These are phyloP conservation scores for Cordia subcordata DNA, from an alignment of 257 asterid genomes.

Conservation along the genomic window DNA sequence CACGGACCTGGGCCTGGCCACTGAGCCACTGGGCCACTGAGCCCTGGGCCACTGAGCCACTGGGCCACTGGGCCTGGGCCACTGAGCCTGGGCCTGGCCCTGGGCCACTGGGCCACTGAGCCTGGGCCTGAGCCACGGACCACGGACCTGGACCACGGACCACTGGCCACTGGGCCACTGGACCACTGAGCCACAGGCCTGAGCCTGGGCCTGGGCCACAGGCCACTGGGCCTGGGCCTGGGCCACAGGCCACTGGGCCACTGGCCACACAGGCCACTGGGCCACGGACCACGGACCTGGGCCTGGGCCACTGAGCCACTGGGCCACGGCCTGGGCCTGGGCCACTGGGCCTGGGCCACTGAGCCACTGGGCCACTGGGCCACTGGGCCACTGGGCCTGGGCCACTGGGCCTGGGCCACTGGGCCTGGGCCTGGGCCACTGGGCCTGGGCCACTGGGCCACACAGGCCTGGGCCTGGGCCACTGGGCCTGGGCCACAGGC, in stretches of 20 bases:
- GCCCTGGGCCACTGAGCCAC: conserved; percentile 1
- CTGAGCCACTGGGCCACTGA: background rate
- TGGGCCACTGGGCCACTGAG: conserved; percentile 4
- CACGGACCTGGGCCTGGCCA: background rate
- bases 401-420: conserved; percentile 1
- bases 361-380: conserved; percentile 4
- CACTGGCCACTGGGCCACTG: conserved; percentile 1
- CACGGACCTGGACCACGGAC: too few species aligned
- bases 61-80: conserved; percentile 1
- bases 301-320: conserved; percentile 2
- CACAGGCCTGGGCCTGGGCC: too few species aligned
- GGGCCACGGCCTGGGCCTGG: background rate
- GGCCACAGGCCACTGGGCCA: background rate
- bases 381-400: background rate
- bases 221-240: too few species aligned
- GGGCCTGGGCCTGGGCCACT: background rate
- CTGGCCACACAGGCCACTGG: background rate
- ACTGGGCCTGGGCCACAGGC: conserved; percentile 1
- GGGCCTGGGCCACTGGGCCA: conserved; percentile 1
- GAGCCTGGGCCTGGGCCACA: background rate
- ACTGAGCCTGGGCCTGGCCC: background rate
- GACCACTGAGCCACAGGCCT: too few species aligned
- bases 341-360: background rate
- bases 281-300: too few species aligned
- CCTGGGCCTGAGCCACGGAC: conserved; percentile 3